Base-by-base conservation (phyloP, 225 moss, liverwort and hornwort species). In the Pleurozium schreberi region DNA sequence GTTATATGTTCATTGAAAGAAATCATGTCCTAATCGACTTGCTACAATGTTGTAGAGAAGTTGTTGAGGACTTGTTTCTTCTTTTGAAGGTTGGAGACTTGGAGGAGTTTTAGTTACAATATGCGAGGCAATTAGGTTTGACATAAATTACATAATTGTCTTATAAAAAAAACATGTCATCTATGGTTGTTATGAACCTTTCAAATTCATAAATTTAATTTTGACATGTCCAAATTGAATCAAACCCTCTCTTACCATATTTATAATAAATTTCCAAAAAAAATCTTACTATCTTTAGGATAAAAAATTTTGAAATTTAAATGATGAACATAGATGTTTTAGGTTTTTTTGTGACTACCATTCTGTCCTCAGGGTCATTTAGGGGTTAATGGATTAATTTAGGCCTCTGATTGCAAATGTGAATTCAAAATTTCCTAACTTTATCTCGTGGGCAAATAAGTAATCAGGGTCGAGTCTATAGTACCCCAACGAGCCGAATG, bases 91-190 rank as follows among this genome's bases (percentile, higher is more conserved):
- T n/a, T n/a, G n/a, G n/a, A n/a, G n/a, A n/a, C n/a, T 75, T 75
- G 34, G 12, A 50, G 3, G 50, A 13, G 8, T 75, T 33, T 21
- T 0, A 13, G 8, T 50, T 75, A 8, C 5, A 0, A 33, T 75
- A 33, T 2, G 0, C 4, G 0, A 75, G 8, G n/a, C n/a, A 4
- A 12, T 50, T 7, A 50, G 0, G 5, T 12, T 50, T 0, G 0
- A 50, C 13, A 50, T 5, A 75, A 50, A 21, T 50, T 50, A 50
- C 5, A 50, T 20, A 9, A 5, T 34, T 23, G 22, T 53, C 8
- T 2, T 12, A 4, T 20, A 22, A 21, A 22, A 50, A 2, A 33
- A 12, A 47, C 21, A 36, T 22, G 8, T 22, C 20, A 22, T 36
- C 2, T 22, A 3, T 52, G 1, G 36, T 76, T 76, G 34, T 52